These are phyloP conservation scores for Apiospora rasikravindrae DNA, from an alignment of 2,329 filamentous ascomycete species.

Conservation along the genomic window DNA sequence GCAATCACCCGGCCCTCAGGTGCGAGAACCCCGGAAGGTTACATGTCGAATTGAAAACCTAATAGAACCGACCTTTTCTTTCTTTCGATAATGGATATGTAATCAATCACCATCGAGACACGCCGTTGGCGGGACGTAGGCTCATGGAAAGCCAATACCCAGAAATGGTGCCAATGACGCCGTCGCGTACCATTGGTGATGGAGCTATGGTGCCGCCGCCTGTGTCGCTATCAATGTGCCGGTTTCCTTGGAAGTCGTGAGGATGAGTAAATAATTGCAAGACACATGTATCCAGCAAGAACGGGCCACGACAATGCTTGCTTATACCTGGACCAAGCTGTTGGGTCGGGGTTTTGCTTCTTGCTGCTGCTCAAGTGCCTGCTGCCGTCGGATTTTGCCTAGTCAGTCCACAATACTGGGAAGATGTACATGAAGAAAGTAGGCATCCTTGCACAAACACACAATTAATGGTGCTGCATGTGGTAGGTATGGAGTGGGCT, in stretches of 20 bases:
- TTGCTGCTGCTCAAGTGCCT: background rate
- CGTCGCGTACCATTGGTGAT: background rate
- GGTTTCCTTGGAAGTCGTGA: background rate
- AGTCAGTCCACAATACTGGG: background rate
- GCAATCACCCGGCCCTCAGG: conserved; percentile 1
- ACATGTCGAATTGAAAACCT: conserved; percentile 3
- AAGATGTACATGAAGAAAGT: background rate
- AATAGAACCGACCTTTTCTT: background rate
- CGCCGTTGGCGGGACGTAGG: background rate
- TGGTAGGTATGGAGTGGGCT: background rate
- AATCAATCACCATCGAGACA: background rate
- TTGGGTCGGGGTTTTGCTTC: background rate
- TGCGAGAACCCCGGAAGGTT: background rate
- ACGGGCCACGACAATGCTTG: background rate
- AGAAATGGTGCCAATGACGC: background rate
- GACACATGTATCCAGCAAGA: background rate
- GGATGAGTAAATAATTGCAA: background rate
- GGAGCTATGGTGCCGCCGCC: background rate
- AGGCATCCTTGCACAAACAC: background rate
- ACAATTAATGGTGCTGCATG: background rate
- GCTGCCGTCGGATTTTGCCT: background rate
- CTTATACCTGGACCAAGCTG: conserved; percentile 8
- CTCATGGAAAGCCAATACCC: background rate
- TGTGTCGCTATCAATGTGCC: background rate
- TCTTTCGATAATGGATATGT: background rate